phyloP scores from a whole-genome alignment of 768 basidiomycete species.

The Suillus brevipes region DNA sequence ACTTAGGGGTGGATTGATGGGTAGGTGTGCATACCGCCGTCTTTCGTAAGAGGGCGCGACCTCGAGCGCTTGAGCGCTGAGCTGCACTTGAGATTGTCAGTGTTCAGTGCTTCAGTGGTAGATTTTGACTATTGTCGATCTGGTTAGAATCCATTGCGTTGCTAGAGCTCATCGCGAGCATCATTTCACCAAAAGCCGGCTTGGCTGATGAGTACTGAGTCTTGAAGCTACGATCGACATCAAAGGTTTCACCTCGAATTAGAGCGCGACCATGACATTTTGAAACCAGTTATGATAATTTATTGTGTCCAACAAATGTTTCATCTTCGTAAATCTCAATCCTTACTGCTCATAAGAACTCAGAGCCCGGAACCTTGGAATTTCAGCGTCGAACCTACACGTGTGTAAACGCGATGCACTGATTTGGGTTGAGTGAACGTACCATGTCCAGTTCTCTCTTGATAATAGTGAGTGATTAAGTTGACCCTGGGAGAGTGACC shows the following conservation, averaged over 20 bases:
- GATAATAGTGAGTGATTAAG: neutral
- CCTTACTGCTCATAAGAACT: neutral
- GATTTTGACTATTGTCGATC: neutral
- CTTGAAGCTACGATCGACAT: neutral
- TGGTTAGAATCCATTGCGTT: neutral
- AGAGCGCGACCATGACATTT: neutral
- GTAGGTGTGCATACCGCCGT: too few species aligned
- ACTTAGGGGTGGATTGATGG: too few species aligned
- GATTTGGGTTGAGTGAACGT: neutral
- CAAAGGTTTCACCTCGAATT: neutral
- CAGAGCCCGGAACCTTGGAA: conserved; percentile 13
- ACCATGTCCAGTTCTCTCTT: conserved; percentile 23
- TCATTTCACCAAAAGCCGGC: neutral
- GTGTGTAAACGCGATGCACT: neutral
- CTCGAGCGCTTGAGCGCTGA: too few species aligned
- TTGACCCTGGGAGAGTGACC: conserved; percentile 13
- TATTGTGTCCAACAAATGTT: neutral
- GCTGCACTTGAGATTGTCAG: neutral
- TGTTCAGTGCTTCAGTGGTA: too few species aligned
- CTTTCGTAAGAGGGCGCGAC: too few species aligned
- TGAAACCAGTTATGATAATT: neutral
- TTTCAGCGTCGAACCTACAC: conserved; percentile 23
- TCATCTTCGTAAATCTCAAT: neutral
- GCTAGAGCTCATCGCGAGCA: too few species aligned
- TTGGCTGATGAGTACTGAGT: neutral